These are phyloP conservation scores for Erythrophleum fordii DNA, from an alignment of 306 rosid genomes.

Conservation along the genomic window DNA sequence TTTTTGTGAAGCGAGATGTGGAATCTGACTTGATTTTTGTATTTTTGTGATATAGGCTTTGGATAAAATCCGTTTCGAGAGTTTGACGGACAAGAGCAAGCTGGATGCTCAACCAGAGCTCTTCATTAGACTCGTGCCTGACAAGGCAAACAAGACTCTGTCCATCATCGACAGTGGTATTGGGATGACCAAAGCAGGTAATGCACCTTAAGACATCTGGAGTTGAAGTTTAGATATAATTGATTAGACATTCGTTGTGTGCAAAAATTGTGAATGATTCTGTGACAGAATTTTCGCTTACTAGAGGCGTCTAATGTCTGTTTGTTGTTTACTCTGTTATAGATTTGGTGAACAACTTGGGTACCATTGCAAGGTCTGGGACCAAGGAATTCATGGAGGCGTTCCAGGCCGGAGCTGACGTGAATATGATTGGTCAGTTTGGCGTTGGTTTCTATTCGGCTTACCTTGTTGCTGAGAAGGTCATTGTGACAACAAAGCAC, in stretches of 20 bases:
- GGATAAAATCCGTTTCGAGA: conserved; percentile 65
- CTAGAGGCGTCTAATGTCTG: neutral
- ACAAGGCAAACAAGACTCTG: conserved; percentile 59
- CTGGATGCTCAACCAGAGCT: conserved; percentile 64
- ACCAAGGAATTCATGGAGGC: conserved; percentile 78
- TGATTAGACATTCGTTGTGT: neutral
- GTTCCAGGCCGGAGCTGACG: conserved; percentile 66
- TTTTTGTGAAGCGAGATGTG: neutral
- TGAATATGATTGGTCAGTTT: conserved; percentile 73
- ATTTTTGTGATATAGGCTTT: conserved; percentile 43
- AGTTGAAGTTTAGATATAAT: neutral
- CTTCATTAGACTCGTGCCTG: conserved; percentile 62
- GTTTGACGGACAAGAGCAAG: conserved; percentile 62
- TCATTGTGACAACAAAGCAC: conserved; percentile 66
- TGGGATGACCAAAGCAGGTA: conserved; percentile 73
- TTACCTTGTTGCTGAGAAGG: conserved; percentile 65
- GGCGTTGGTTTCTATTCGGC: conserved; percentile 72
- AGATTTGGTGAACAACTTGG: conserved; percentile 73
- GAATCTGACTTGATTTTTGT: neutral
- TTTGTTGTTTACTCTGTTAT: neutral
- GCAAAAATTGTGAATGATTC: neutral
- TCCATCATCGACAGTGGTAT: conserved; percentile 64
- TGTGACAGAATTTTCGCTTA: neutral
- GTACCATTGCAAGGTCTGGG: conserved; percentile 65
- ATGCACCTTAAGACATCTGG: neutral